Evolutionary conservation across 345 rosid species (phyloP).

Genomic region (Orychophragmus violaceus): DNA sequence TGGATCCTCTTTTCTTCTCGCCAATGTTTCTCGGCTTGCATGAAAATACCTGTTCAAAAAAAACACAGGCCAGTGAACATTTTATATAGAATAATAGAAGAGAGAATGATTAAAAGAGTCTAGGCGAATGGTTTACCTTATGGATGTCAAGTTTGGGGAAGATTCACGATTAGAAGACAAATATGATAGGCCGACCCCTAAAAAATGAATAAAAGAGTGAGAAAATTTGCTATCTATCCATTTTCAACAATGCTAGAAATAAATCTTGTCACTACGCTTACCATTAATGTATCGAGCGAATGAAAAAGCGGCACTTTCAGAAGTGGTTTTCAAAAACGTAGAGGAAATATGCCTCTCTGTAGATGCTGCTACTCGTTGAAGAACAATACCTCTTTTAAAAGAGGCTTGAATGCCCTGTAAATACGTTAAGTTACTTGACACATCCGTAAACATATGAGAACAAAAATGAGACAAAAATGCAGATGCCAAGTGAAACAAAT

Average conservation of each 20-base stretch:
- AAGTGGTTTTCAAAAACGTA: slow-evolving; percentile 3
- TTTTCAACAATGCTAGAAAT: not conserved
- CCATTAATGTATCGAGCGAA: slow-evolving; percentile 33
- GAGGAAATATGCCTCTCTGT: slow-evolving; percentile 27
- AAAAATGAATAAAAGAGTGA: not conserved
- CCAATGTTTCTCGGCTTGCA: slow-evolving; percentile 47
- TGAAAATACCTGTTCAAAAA: slow-evolving; percentile 50
- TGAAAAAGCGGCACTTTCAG: slow-evolving; percentile 24
- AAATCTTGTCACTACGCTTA: slow-evolving; percentile 7
- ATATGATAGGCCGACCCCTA: slow-evolving; percentile 19
- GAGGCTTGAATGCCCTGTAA: slow-evolving; percentile 45
- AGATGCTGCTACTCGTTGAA: slow-evolving; percentile 21
- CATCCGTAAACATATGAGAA: slow-evolving; percentile 1
- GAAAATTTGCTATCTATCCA: not conserved
- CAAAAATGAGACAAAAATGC: not conserved
- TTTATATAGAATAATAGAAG: not conserved
- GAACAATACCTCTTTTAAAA: slow-evolving; percentile 36
- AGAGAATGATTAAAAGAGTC: not conserved
- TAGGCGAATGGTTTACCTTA: slow-evolving; percentile 22
- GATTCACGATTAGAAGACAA: slow-evolving; percentile 1
- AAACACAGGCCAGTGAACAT: slow-evolving; percentile 7
- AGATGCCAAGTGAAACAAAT: not conserved
- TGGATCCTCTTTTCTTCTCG: slow-evolving; percentile 41
- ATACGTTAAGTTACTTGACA: not conserved
- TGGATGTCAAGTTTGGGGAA: slow-evolving; percentile 2